Evolutionary conservation across 2,329 filamentous ascomycete genomes (phyloP).

Genomic region (Elsinoe necatrix): DNA sequence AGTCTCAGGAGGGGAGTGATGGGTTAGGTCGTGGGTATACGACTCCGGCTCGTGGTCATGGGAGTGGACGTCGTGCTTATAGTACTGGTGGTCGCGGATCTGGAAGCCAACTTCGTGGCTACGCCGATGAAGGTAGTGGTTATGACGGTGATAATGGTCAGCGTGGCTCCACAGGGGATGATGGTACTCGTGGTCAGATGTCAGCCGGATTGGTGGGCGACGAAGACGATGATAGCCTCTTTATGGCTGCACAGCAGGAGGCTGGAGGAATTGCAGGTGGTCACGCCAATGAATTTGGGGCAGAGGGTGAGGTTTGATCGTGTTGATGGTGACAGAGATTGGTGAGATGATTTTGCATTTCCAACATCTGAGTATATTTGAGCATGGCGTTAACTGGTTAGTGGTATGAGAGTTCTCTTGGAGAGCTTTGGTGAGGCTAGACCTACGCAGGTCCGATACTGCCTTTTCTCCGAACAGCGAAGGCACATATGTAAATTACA

Average conservation of each 20-base stretch:
- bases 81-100: background rate
- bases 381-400: background rate
- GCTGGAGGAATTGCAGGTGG: background rate
- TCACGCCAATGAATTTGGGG: background rate
- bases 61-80: background rate
- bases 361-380: background rate
- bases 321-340: background rate
- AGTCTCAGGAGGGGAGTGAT: background rate
- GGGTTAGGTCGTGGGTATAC: background rate
- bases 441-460: background rate
- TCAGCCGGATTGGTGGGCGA: background rate
- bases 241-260: background rate
- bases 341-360: background rate
- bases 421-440: background rate
- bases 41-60: background rate
- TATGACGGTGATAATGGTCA: background rate
- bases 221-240: background rate
- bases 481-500: background rate
- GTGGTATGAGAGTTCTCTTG: background rate
- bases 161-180: background rate
- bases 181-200: background rate
- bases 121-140: background rate
- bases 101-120: background rate
- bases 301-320: background rate
- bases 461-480: background rate